Evolutionary conservation across 2,329 filamentous ascomycete genomes (phyloP).

Genomic region (Beauveria varroae): DNA sequence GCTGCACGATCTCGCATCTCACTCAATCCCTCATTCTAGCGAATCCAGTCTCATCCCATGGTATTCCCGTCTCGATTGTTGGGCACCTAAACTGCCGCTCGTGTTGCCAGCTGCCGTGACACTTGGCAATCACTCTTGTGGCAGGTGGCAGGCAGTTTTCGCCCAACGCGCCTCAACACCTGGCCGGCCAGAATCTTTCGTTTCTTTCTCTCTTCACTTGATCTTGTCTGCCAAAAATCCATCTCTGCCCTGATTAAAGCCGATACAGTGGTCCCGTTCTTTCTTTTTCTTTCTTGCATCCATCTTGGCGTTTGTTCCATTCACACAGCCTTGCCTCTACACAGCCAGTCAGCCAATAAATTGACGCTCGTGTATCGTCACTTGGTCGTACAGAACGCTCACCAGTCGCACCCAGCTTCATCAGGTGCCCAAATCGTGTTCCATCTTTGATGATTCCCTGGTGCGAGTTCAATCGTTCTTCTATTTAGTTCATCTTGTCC

Average conservation of each 20-base stretch:
- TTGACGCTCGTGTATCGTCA: not conserved
- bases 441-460: not conserved
- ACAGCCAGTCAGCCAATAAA: not conserved
- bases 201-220: not conserved
- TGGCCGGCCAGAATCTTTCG: not conserved
- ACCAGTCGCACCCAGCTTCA: not conserved
- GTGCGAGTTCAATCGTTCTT: not conserved
- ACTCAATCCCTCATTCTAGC: not conserved
- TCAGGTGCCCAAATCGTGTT: not conserved
- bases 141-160: slow-evolving; percentile 9
- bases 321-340: not conserved
- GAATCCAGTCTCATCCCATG: not conserved
- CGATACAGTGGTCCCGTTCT: not conserved
- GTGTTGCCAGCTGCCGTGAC: slow-evolving; percentile 10
- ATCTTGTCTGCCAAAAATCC: not conserved
- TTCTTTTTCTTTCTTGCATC: not conserved
- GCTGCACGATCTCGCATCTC: not conserved
- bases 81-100: not conserved
- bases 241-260: too few relatives aligned
- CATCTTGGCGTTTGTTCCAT: not conserved
- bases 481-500: not conserved
- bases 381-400: slow-evolving; percentile 1
- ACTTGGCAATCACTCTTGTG: slow-evolving; percentile 10
- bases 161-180: slow-evolving; percentile 5
- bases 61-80: not conserved